Base-by-base conservation (phyloP, 2,329 filamentous ascomycete species). In the Didymella keratinophila region DNA sequence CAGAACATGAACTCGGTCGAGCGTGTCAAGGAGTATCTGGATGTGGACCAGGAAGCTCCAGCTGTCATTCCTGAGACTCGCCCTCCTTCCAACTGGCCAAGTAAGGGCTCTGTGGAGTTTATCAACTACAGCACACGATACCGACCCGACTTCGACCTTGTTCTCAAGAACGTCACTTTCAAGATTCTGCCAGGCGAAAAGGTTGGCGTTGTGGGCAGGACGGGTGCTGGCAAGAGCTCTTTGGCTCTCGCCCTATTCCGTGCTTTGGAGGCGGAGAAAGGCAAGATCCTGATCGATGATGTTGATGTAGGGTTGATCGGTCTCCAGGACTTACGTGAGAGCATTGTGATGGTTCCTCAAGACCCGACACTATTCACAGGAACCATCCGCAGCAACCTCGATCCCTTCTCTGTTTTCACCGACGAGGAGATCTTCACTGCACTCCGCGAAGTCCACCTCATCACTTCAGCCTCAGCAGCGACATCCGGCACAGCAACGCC, bases 1-100 rank as follows among this genome's bases (percentile, higher is more conserved):
- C 95, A 99, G 78, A 98, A 97, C 79, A 98, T 99, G 95, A 99
- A 99, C 79, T 94, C 94, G 2, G 93, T 98, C 47, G 95, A 99
- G 79, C 91, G 95, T 71, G 89, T 99, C 73, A 96, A 97, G 80
- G 95, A 99, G 75, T 99, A 98, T 73, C 85, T 98, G 34, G 92
- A 98, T 43, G 91, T 99, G 1, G 94, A 98, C 69, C 94, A 97
- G 76, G 95, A 99, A 79, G 93, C 95, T 1, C 82, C 85, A 0
- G 83, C 91, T 1, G 82, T 96, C 39, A 85, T 96, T 39, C 87
- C 92, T 53, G 87, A 94, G 58, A 91, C 87, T 64, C 86, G 92
- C 27, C 95, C 95, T 7, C 83, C 89, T 0, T 78, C 83, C 4
- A 88, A 91, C 72, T 99, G 95, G 95, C 95, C 95, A 9, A 89